Conservation (phyloP, 2,329 filamentous ascomycete genomes). For the Xylaria sp. region DNA sequence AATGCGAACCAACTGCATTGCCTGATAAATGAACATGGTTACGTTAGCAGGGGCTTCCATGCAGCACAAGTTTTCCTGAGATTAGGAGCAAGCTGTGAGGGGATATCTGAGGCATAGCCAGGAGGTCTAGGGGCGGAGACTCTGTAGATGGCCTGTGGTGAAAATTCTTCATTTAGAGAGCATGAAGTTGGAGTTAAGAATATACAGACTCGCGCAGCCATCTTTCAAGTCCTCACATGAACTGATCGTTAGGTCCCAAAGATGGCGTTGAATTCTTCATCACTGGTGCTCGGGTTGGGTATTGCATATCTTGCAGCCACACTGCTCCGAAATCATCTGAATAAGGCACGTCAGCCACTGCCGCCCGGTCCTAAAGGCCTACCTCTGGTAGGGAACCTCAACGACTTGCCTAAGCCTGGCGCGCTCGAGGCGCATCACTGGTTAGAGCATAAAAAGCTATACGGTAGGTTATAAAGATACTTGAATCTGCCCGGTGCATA, state of each 20-base stretch:
- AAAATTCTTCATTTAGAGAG: slow-evolving; percentile 11
- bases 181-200: slow-evolving; percentile 11
- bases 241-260: slow-evolving; percentile 1
- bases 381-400: slow-evolving; percentile 63
- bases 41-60: slow-evolving; percentile 15
- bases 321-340: slow-evolving; percentile 13
- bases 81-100: neutral
- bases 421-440: slow-evolving; percentile 54
- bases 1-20: slow-evolving; percentile 17
- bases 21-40: slow-evolving; percentile 16
- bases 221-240: slow-evolving; percentile 8
- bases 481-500: slow-evolving; percentile 7
- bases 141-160: neutral
- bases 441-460: slow-evolving; percentile 54
- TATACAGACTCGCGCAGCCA: slow-evolving; percentile 11
- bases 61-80: neutral
- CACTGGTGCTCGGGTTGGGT: slow-evolving; percentile 12
- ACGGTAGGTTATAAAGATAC: slow-evolving; percentile 37
- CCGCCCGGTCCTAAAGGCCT: slow-evolving; percentile 62
- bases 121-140: neutral
- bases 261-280: slow-evolving; percentile 12
- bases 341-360: slow-evolving; percentile 40
- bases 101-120: neutral
- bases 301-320: slow-evolving; percentile 21
- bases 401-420: slow-evolving; percentile 57